Conservation (phyloP, 2,329 filamentous ascomycete species). For the Exophiala viscosa region DNA sequence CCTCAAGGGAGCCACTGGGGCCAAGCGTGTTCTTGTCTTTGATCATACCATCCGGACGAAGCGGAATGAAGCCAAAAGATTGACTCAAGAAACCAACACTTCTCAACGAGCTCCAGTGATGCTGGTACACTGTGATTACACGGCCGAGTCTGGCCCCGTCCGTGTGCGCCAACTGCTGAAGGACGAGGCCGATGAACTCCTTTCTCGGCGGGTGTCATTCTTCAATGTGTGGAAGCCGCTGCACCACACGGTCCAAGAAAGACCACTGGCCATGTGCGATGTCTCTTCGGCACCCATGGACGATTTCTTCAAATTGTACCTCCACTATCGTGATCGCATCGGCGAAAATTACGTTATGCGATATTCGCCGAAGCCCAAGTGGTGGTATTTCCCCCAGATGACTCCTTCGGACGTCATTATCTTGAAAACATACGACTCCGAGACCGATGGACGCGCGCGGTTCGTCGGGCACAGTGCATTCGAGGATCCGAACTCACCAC, state of each 20-base stretch:
- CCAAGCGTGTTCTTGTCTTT: conserved; percentile 46
- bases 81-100: conserved; percentile 31
- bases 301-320: conserved; percentile 42
- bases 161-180: conserved; percentile 46
- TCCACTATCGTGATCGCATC: conserved; percentile 38
- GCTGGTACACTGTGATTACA: conserved; percentile 44
- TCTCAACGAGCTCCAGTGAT: conserved; percentile 25
- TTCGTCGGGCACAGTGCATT: conserved; percentile 42
- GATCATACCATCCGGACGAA: conserved; percentile 48
- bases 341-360: conserved; percentile 43
- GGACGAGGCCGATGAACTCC: conserved; percentile 41
- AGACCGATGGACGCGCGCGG: conserved; percentile 31
- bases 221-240: conserved; percentile 53
- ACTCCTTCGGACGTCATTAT: conserved; percentile 36
- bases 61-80: conserved; percentile 26
- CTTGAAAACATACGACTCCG: conserved; percentile 40
- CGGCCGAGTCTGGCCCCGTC: conserved; percentile 40
- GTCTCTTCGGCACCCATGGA: conserved; percentile 34
- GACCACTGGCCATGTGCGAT: conserved; percentile 42
- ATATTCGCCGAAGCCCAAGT: conserved; percentile 34
- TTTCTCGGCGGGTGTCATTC: conserved; percentile 47
- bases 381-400: conserved; percentile 43
- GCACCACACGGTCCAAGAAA: conserved; percentile 36
- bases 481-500: conserved; percentile 34
- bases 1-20: conserved; percentile 44